Percentiles rank a stretch among this genome's conserved stretches.
These are phyloP conservation scores for Botryotinia convoluta DNA, from an alignment of 2,329 filamentous ascomycete genomes.

Conservation along the genomic window DNA sequence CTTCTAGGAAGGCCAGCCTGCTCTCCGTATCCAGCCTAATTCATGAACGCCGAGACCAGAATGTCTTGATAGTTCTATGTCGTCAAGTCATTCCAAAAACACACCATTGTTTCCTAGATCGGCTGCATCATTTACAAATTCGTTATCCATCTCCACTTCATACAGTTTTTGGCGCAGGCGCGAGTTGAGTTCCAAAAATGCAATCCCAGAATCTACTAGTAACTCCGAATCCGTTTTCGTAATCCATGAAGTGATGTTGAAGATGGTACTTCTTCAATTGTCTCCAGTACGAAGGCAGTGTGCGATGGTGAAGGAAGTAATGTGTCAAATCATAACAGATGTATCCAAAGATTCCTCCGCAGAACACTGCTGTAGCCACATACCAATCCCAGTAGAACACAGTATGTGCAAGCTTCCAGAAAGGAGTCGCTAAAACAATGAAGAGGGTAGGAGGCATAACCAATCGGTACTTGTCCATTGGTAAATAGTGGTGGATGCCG, in stretches of 20 bases:
- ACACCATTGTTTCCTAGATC: background rate
- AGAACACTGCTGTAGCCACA: slow-evolving; percentile 73
- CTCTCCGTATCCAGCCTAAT: slow-evolving; percentile 7
- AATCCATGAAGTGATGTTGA: slow-evolving; percentile 95
- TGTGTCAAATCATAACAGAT: slow-evolving; percentile 96
- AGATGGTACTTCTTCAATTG: slow-evolving; percentile 96
- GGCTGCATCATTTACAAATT: slow-evolving; percentile 13
- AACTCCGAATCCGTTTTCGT: slow-evolving; percentile 95
- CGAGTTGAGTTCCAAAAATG: slow-evolving; percentile 85
- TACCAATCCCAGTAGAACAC: slow-evolving; percentile 86
- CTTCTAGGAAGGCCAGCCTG: slow-evolving; percentile 23
- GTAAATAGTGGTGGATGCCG: slow-evolving; percentile 95
- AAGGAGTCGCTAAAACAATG: slow-evolving; percentile 75
- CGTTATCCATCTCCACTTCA: slow-evolving; percentile 15
- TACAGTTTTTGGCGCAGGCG: slow-evolving; percentile 32
- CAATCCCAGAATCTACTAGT: slow-evolving; percentile 95
- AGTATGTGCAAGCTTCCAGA: slow-evolving; percentile 85
- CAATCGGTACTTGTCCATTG: slow-evolving; percentile 97
- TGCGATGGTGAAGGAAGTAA: slow-evolving; percentile 97
- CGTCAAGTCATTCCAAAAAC: slow-evolving; percentile 28
- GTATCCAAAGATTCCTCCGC: slow-evolving; percentile 92
- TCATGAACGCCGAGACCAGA: slow-evolving; percentile 10
- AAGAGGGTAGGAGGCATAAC: slow-evolving; percentile 97
- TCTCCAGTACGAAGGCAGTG: slow-evolving; percentile 86
- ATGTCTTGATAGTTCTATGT: slow-evolving; percentile 23